These are phyloP conservation scores for Yamadazyma spencermartinsiae DNA, from an alignment of 1,139 yeast genomes.

Conservation along the genomic window DNA sequence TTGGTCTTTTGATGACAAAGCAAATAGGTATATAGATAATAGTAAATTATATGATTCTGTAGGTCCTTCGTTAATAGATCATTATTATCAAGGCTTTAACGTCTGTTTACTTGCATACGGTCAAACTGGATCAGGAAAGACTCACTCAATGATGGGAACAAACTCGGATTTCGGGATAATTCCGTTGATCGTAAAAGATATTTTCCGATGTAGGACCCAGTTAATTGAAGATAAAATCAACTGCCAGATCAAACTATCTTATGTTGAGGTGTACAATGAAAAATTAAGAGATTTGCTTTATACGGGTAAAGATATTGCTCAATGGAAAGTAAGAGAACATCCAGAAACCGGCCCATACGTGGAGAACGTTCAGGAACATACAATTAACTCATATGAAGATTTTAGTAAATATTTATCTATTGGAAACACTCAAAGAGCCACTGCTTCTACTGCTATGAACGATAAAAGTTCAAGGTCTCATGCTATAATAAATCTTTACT, in stretches of 20 bases:
- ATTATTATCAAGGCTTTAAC: constrained; percentile 67
- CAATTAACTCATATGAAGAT: constrained; percentile 44
- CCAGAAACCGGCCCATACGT: constrained; percentile 68
- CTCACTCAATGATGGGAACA: constrained; percentile 79
- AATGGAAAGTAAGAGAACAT: constrained; percentile 56
- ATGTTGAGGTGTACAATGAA: constrained; percentile 74
- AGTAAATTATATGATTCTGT: constrained; percentile 47
- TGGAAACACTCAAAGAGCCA: constrained; percentile 57
- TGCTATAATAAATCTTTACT: constrained; percentile 65
- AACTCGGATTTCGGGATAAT: constrained; percentile 54
- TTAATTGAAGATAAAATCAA: constrained; percentile 42
- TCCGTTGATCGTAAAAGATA: constrained; percentile 56
- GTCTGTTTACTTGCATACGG: constrained; percentile 79
- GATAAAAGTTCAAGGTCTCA: constrained; percentile 74
- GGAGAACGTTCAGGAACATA: constrained; percentile 56
- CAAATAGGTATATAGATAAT: constrained; percentile 47
- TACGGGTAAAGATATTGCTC: constrained; percentile 21
- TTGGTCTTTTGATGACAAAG: constrained; percentile 50
- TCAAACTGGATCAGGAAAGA: constrained; percentile 74
- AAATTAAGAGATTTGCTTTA: constrained; percentile 58
- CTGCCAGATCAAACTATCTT: constrained; percentile 59
- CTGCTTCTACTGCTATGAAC: constrained; percentile 72
- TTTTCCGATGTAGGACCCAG: constrained; percentile 47
- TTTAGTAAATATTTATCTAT: constrained; percentile 40
- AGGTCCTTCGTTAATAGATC: constrained; percentile 61